Base-by-base conservation (phyloP, 257 asterid species). In the Nemophila menziesii region DNA sequence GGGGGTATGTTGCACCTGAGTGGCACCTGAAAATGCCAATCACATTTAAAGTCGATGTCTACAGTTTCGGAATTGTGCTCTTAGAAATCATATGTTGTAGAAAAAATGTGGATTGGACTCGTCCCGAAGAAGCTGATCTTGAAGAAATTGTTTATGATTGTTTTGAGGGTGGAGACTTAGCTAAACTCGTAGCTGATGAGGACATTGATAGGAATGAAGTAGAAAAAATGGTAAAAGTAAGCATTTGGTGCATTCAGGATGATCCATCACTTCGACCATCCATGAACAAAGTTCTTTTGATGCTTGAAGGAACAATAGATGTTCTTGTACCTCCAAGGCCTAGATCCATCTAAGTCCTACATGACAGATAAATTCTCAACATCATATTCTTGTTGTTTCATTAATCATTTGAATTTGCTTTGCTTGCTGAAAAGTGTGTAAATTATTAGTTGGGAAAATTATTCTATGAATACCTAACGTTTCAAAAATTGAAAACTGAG, bases 261-360 rank as follows among this genome's bases (percentile, higher is more conserved):
- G 72, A 68, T 33, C 73, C 78, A 39, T 64, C 74, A 5, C 60
- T 71, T 3, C 67, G 78, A 26, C 84, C 90, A 10, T 61, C 76
- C 0, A 74, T 78, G 84, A 71, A 74, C 33, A 71, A 63, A 54
- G 84, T 71, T 49, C 9, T 66, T n/a, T 65, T 60, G 3, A 74
- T 78, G 81, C 54, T 78, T n/a, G 90, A 74, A 42, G 90, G 84
- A 17, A 68, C 70, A 24, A 69, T 74, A 1, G 84, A 71, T 4
- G 61, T 71, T 19, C 78, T 80, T 8, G 40, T 63, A 42, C 86
- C 86, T 16, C 86, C 78, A 8, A 54, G 56, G 52, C 76, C 81
- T 37, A 16, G 61, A 46, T 76, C 75, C 5, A 69, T 72, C 26
- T 46, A 61, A 68, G 43, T 22, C 46, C 15, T 13, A 20, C 33